Conservation (phyloP, 805 yeast genomes). For the Myxozyma vanderwaltii region DNA sequence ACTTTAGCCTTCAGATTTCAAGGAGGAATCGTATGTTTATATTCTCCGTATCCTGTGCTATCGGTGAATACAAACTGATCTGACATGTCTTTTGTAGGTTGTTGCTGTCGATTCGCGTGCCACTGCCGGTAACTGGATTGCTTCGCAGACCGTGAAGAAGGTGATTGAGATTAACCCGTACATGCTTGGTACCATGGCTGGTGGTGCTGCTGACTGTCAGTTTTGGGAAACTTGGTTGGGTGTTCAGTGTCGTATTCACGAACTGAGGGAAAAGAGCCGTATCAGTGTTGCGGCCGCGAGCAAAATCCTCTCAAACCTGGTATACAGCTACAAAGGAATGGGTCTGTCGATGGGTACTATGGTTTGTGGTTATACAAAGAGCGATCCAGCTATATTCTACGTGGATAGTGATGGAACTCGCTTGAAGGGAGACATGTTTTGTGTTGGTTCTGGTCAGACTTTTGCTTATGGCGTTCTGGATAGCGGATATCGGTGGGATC, state of each 20-base stretch:
- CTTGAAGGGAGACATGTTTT: constrained; percentile 88
- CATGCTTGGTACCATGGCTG: constrained; percentile 96
- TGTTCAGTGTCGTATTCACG: constrained; percentile 92
- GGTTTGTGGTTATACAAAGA: constrained; percentile 95
- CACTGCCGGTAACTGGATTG: constrained; percentile 97
- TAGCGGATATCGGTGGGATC: constrained; percentile 88
- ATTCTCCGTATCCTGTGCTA: constrained; percentile 35
- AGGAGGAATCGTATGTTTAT: constrained; percentile 69
- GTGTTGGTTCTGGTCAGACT: constrained; percentile 99
- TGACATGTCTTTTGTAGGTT: constrained; percentile 23
- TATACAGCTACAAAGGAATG: constrained; percentile 93
- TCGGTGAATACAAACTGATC: neutral
- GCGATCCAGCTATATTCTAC: constrained; percentile 92
- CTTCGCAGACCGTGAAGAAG: constrained; percentile 96
- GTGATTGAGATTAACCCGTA: constrained; percentile 96
- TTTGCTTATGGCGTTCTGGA: constrained; percentile 98
- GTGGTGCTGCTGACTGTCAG: constrained; percentile 99
- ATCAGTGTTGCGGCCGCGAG: constrained; percentile 97
- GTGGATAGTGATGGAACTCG: constrained; percentile 98
- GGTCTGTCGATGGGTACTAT: constrained; percentile 99
- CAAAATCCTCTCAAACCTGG: constrained; percentile 85
- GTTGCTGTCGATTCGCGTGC: constrained; percentile 99
- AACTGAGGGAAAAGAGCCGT: constrained; percentile 89
- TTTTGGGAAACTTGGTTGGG: constrained; percentile 99
- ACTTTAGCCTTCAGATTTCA: constrained; percentile 94